A percentile compares a stretch with the other conserved stretches of the same genome.
These are phyloP conservation scores for Citrullus amarus DNA, from an alignment of 306 rosid genomes.

Conservation along the genomic window DNA sequence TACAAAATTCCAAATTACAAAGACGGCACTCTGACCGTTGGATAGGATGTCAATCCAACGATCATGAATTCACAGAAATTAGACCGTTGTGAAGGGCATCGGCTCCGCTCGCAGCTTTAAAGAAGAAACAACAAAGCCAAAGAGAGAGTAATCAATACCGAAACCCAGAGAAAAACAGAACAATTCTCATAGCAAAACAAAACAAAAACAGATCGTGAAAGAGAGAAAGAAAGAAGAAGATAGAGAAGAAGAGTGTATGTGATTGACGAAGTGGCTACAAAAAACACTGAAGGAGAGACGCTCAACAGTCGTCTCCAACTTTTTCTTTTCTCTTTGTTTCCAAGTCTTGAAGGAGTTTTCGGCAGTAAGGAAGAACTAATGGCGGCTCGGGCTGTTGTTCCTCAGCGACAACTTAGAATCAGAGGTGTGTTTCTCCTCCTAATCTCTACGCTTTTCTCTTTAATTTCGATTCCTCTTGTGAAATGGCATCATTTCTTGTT, in stretches of 20 bases:
- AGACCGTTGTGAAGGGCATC: constrained; percentile 32
- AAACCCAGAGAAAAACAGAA: background rate
- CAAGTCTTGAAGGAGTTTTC: constrained; percentile 64
- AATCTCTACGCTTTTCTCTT: background rate
- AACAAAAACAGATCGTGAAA: background rate
- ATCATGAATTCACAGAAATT: background rate
- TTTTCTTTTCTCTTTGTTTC: constrained; percentile 53
- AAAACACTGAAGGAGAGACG: constrained; percentile 35
- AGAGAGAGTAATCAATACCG: background rate
- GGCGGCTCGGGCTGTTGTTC: constrained; percentile 41
- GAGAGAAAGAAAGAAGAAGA: background rate
- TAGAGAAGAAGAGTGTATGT: background rate
- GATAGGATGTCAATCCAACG: constrained; percentile 21
- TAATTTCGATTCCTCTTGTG: background rate
- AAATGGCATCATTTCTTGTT: background rate
- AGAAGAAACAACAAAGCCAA: background rate
- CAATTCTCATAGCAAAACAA: background rate
- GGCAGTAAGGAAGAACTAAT: constrained; percentile 19
- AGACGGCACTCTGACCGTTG: constrained; percentile 11
- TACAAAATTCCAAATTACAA: constrained; percentile 19
- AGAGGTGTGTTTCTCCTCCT: constrained; percentile 17
- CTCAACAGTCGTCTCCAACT: constrained; percentile 51
- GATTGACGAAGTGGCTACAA: constrained; percentile 48
- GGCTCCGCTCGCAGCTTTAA: constrained; percentile 3
- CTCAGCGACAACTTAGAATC: constrained; percentile 20